phyloP scores from a whole-genome alignment of 768 basidiomycete species.

The Pulveroboletus ravenelii region DNA sequence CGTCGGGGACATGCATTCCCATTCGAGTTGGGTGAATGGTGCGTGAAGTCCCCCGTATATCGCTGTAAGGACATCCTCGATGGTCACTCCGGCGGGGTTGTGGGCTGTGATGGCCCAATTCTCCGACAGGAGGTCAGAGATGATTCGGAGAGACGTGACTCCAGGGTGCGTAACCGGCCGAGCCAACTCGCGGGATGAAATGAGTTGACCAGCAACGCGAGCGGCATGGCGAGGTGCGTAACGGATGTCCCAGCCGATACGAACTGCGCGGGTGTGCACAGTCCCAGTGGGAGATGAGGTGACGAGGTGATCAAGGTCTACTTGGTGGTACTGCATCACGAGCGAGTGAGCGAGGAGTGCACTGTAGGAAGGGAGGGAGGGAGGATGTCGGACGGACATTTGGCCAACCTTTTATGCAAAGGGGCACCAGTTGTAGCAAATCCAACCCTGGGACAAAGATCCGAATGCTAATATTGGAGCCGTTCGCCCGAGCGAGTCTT shows the following conservation, averaged over 20 bases:
- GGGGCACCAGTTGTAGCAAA: not conserved
- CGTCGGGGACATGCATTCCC: conserved; percentile 37
- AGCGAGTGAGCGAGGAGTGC: conserved; percentile 1
- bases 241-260: conserved; percentile 49
- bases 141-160: conserved; percentile 34
- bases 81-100: conserved; percentile 45
- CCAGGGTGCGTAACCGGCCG: conserved; percentile 43
- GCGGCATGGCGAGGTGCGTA: conserved; percentile 32
- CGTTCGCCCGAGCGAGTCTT: conserved; percentile 9
- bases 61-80: conserved; percentile 47
- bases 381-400: not conserved
- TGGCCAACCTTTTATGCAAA: conserved; percentile 16
- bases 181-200: conserved; percentile 27
- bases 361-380: not conserved
- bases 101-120: conserved; percentile 39
- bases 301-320: conserved; percentile 19
- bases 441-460: not conserved
- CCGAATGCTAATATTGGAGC: conserved; percentile 1
- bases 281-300: conserved; percentile 9
- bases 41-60: conserved; percentile 38
- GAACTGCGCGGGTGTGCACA: conserved; percentile 8
- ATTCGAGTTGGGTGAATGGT: conserved; percentile 40
- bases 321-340: conserved; percentile 13
- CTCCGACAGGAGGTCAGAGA: conserved; percentile 44
- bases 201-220: conserved; percentile 5